Evolutionary conservation across 1,139 yeast species (phyloP), one percentile per base, ranked within the genome.

Genomic region (Komagataea norvegica): DNA sequence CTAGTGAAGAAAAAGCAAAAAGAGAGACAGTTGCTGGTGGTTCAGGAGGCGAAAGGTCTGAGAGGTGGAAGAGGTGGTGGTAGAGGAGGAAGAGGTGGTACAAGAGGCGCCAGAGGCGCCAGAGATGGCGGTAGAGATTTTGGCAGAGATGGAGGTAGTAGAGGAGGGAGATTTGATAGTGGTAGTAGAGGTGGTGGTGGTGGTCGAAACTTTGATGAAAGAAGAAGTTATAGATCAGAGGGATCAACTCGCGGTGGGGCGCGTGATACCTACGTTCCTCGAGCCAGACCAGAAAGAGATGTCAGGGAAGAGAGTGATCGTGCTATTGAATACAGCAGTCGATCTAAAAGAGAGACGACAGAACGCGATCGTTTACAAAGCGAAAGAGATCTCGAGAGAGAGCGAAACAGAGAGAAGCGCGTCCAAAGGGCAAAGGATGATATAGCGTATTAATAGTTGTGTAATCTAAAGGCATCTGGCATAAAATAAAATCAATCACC

Each of bases 291-390:
- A 6, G 34, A 38, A 23, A 39, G 42, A 31, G 33, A 40, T 13
- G 13, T 16, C 13, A 36, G 36, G 39, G 25, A 28, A 15, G 43
- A 39, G 1, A 40, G 44, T 30, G 41, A 42, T 10, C 29, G 40
- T 37, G 25, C 37, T 15, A 22, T 31, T 20, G 50, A 46, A 18
- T 52, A 53, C 33, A 45, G 37, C 17, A 45, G 54, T 25, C 45
- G 55, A 28, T 41, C 45, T 3, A 41, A 27, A 32, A 41, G 51
- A 40, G 47, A 45, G 7, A 44, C 39, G 19, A 33, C 47, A 22
- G 54, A 49, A 20, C 38, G 37, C 11, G 36, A 44, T 2, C 30
- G 31, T 19, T 10, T 43, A 3, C 35, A 25, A 10, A 41, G 21
- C 10, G 47, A 44, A n/a, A 36, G 48, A 17, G 46, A 41, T 8